These are phyloP conservation scores for Penicillium psychrofluorescens DNA, from an alignment of 495 filamentous ascomycete species.

Conservation along the genomic window DNA sequence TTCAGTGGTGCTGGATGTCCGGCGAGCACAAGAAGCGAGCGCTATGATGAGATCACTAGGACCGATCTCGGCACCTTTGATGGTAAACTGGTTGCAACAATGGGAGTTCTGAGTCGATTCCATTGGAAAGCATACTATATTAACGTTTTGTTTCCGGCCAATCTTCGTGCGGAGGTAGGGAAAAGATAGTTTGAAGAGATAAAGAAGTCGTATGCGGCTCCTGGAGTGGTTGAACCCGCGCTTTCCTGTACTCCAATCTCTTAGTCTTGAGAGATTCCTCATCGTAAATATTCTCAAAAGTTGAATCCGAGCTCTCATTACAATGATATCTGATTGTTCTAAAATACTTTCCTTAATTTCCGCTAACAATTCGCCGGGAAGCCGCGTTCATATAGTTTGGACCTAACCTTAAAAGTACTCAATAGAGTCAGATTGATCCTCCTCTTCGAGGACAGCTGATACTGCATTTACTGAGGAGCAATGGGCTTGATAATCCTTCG, in stretches of 20 bases:
- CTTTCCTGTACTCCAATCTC: conserved; percentile 10
- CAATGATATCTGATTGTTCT: conserved; percentile 5
- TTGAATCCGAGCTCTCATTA: conserved; percentile 6
- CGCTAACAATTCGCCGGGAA: conserved; percentile 9
- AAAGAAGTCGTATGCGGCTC: too few species aligned
- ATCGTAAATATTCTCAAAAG: conserved; percentile 1
- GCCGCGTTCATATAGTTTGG: conserved; percentile 9
- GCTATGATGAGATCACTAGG: conserved; percentile 12
- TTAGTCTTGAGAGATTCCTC: conserved; percentile 3
- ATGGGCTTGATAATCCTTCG: neutral
- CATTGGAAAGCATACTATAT: too few species aligned
- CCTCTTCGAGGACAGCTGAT: conserved; percentile 11
- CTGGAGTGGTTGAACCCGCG: neutral
- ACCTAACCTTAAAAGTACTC: conserved; percentile 14
- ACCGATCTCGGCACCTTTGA: conserved; percentile 10
- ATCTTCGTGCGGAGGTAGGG: too few species aligned
- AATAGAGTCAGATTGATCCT: conserved; percentile 13
- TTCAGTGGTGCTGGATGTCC: conserved; percentile 13
- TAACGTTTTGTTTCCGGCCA: neutral
- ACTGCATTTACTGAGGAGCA: conserved; percentile 14
- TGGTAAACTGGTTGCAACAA: conserved; percentile 19
- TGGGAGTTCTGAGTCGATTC: conserved; percentile 10
- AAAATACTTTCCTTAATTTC: conserved; percentile 11
- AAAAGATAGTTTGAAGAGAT: too few species aligned
- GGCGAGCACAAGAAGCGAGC: conserved; percentile 12